Base-by-base conservation (phyloP, 2,329 filamentous ascomycete species). In the Fusarium camptoceras region DNA sequence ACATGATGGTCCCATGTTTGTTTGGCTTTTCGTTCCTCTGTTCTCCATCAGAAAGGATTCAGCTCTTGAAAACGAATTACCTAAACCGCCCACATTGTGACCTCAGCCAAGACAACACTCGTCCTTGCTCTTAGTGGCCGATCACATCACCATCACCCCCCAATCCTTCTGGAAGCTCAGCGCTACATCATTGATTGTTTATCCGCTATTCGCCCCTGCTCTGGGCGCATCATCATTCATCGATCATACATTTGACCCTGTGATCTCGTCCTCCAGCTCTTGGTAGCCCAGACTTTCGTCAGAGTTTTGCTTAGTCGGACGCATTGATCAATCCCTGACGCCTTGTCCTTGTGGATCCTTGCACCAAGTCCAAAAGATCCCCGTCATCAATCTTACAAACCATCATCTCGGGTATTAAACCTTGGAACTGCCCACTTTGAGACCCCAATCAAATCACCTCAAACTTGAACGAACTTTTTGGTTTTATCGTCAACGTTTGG, bases 371-470 rank as follows among this genome's bases (percentile, higher is more conserved):
- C 54, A 59, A 43, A 47, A 11, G 10, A 41, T 39, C 61, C 61
- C 63, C 56, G 64, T 66, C 64, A 67, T 66, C 64, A 49, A 54
- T 60, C 28, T 55, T 58, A 46, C 25, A 24, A 37, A n/a, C 48
- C 47, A 34, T 66, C 20, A 18, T 34, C 39, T 66, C 24, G 56
- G 56, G 49, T 66, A 66, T 68, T 68, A 68, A 68, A 68, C 37
- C 64, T 54, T 59, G 64, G 47, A 62, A 31, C 53, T 53, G 47
- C 65, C 65, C 65, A 68, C 65, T 58, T 51, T n/a, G 24, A 67
- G 28, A 20, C 31, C 37, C 48, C 39, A 15, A 15, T 54, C 47
- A 49, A 42, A 30, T 62, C 25, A 66, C 42, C 28, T 54, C 47
- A 51, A 60, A 28, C 30, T 46, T 34, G 27, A 57, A 59, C 39